Conservation (phyloP, 768 basidiomycete species). For the Pleurotus salmoneostramineus region DNA sequence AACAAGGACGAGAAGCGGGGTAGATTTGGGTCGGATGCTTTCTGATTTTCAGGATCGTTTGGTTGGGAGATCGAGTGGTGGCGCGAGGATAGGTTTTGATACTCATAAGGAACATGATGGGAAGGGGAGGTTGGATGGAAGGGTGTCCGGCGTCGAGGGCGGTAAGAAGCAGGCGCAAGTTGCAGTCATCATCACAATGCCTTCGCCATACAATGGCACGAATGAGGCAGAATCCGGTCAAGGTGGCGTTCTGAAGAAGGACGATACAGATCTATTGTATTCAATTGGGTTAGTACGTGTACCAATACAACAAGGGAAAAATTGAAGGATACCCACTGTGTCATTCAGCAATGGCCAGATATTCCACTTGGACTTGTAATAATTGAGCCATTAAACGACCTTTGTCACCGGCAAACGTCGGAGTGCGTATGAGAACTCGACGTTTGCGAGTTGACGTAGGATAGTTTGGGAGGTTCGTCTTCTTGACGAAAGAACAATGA, state of each 20-base stretch:
- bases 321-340: not conserved
- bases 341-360: not conserved
- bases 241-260: conserved; percentile 2
- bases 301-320: conserved; percentile 19
- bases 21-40: not conserved
- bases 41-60: not conserved
- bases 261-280: conserved; percentile 15
- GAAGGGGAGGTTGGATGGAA: not conserved
- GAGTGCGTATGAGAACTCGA: not conserved
- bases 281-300: conserved; percentile 31
- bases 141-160: not conserved
- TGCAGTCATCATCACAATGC: conserved; percentile 38
- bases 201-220: conserved; percentile 19
- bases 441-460: not conserved
- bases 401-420: not conserved
- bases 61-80: not conserved
- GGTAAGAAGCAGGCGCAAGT: conserved; percentile 23
- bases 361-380: not conserved
- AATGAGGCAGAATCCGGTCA: conserved; percentile 5
- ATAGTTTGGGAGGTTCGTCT: not conserved
- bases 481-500: no score
- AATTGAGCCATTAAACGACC: not conserved
- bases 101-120: not conserved
- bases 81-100: not conserved
- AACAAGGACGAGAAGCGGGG: not conserved